Evolutionary conservation across 768 basidiomycete species (phyloP).

Genomic region (Boletus edulis): DNA sequence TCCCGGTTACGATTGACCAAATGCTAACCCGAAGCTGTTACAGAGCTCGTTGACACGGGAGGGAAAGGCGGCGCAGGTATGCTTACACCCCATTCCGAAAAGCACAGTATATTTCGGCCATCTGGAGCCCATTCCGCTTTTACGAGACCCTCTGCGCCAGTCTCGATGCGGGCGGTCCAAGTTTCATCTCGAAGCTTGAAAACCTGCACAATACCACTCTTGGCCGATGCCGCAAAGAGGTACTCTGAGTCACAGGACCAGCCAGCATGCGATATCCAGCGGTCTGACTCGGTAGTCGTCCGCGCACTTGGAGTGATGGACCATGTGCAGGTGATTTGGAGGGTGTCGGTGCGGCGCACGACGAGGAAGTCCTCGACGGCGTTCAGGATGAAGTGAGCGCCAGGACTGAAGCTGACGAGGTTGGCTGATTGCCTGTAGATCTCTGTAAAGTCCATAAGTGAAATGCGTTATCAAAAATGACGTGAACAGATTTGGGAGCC

Average conservation of each 20-base stretch:
- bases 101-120: constrained; percentile 80
- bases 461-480: neutral
- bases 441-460: constrained; percentile 80
- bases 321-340: constrained; percentile 83
- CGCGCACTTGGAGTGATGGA: constrained; percentile 56
- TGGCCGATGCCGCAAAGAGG: constrained; percentile 77
- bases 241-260: constrained; percentile 93
- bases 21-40: constrained; percentile 78
- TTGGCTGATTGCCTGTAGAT: constrained; percentile 70
- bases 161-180: constrained; percentile 75
- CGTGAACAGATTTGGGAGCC: neutral
- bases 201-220: constrained; percentile 66
- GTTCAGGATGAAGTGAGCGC: constrained; percentile 82
- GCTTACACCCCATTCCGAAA: constrained; percentile 92
- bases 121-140: constrained; percentile 91
- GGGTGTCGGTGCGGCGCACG: constrained; percentile 78
- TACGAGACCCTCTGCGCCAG: constrained; percentile 79
- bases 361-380: constrained; percentile 78
- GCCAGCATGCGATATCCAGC: constrained; percentile 67
- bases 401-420: constrained; percentile 83
- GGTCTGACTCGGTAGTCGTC: constrained; percentile 31
- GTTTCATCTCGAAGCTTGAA: constrained; percentile 78
- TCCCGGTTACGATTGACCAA: constrained; percentile 77
- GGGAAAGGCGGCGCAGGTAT: neutral
- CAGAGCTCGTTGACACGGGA: constrained; percentile 1